phyloP scores from a whole-genome alignment of 306 rosid genomes.

The Astragalus membranaceus region DNA sequence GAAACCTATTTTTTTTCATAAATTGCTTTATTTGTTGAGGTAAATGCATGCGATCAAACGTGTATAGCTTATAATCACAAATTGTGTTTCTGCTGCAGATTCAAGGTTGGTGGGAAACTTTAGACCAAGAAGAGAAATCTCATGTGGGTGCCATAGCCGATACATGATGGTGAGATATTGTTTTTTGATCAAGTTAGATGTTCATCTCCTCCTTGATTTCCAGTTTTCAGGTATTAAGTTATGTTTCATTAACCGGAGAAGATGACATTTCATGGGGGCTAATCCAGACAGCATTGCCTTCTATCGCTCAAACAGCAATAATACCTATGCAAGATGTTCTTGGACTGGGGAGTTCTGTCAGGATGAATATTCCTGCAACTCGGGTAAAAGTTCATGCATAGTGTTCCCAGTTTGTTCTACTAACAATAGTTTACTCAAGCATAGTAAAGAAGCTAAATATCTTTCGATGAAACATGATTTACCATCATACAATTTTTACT shows the following conservation, averaged over 20 bases:
- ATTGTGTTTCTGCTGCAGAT: slow-evolving; percentile 37
- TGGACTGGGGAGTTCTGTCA: slow-evolving; percentile 66
- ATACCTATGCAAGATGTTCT: slow-evolving; percentile 92
- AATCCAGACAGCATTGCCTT: slow-evolving; percentile 49
- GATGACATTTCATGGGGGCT: slow-evolving; percentile 77
- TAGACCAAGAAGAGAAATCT: slow-evolving; percentile 61
- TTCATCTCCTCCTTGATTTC: neutral
- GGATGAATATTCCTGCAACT: slow-evolving; percentile 98
- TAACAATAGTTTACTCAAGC: neutral
- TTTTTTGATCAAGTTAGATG: neutral
- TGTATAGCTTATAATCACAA: slow-evolving; percentile 4
- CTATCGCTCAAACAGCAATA: slow-evolving; percentile 79
- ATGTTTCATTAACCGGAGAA: slow-evolving; percentile 51
- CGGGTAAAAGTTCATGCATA: slow-evolving; percentile 52
- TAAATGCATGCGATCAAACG: neutral
- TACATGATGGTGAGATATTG: neutral
- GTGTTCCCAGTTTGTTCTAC: neutral
- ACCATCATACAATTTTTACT: no score
- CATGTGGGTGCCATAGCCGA: slow-evolving; percentile 39
- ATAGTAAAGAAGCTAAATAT: neutral
- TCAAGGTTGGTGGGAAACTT: slow-evolving; percentile 94
- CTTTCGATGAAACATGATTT: neutral
- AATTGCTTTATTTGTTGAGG: neutral
- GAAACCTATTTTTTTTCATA: neutral
- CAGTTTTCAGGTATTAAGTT: slow-evolving; percentile 53